Evolutionary conservation across 495 filamentous ascomycete species (phyloP), one percentile per base, ranked within the genome.

Genomic region (Aspergillus ellipticus): DNA sequence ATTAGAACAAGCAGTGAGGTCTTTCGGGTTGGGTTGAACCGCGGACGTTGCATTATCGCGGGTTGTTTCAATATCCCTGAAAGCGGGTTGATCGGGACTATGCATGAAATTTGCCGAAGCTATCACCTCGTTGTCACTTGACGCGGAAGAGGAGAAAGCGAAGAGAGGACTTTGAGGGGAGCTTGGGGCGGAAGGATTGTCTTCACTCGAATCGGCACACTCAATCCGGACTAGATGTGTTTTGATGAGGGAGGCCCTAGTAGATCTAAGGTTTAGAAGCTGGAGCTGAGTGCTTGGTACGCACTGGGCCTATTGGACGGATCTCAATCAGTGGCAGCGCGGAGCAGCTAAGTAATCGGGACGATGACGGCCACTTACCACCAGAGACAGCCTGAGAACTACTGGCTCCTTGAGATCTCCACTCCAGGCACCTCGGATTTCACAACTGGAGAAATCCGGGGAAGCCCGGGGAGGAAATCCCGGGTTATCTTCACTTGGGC

Each of bases 351-450:
- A 7, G 2, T 41, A 31, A 21, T n/a, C n/a, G n/a, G n/a, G 41
- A 11, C 17, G 42, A 42, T 26, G 15, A 43, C 29, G 42, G 7
- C 5, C 37, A 29, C 60, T 55, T 66, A 75, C 73, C 59, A 75
- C 70, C 15, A 75, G 47, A 3, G 59, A 52, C 4, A 76, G 60
- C 28, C 47, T 62, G 42, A 72, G 48, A 10, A 63, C 55, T n/a
- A 69, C 71, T 9, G 61, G 60, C 11, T 68, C 58, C 1, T 50
- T 31, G 9, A 57, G 56, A 6, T 68, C 60, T 4, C 69, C 72
- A 48, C 50, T 59, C 74, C 74, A 76, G 15, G 64, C 61, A 11
- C 66, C 67, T 42, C 54, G 64, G 15, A 76, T 26, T 21, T 74
- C 71, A 7, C 74, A 60, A 26, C 74, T 65, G 42, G 54, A 66